Base-by-base conservation (phyloP, 345 rosid genomes). In the Reutealis trisperma region DNA sequence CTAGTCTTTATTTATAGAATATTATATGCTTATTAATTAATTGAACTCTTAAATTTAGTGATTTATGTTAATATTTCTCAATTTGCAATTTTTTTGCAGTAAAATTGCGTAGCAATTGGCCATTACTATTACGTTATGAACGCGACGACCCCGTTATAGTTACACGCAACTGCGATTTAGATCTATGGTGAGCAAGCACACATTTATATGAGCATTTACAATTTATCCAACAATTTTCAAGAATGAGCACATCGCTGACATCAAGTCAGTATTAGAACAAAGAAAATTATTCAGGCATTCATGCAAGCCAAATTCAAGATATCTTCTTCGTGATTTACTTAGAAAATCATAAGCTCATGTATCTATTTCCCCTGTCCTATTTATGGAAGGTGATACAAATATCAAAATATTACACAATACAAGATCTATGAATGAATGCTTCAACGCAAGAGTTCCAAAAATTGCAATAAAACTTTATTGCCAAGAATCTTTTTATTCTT, bases 191-290 rank as follows among this genome's bases (percentile, higher is more conserved):
- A 3, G 30, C 8, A 71, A 24, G 37, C 37, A 4, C 49, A 32
- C 51, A 34, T 49, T 41, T 7, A 55, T 21, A 45, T n/a, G 18
- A 54, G 8, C 41, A 61, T 61, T 30, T 24, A 7, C 76, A 24
- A 45, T 68, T 73, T 73, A 61, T 15, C 41, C 44, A 6, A 25
- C 41, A 55, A 73, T 63, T 73, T 44, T 15, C 15, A 13, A 69
- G 4, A 13, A 58, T 41, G 47, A 22, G 12, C 21, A 7, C 6
- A 21, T 13, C n/a, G 25, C 42, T 19, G 22, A 13, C 11, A 44
- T 42, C 24, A 4, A 1, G 5, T 13, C 5, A 27, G 24, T 12
- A 6, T 7, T 55, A 22, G 5, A 22, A 71, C 9, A 45, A 22
- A 42, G 63, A 72, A 37, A 14, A 41, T 59, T 8, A 57, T 55